Evolutionary conservation across 768 basidiomycete genomes (phyloP), one percentile per base, ranked within the genome.

Genomic region (Lactifluus rugatus): DNA sequence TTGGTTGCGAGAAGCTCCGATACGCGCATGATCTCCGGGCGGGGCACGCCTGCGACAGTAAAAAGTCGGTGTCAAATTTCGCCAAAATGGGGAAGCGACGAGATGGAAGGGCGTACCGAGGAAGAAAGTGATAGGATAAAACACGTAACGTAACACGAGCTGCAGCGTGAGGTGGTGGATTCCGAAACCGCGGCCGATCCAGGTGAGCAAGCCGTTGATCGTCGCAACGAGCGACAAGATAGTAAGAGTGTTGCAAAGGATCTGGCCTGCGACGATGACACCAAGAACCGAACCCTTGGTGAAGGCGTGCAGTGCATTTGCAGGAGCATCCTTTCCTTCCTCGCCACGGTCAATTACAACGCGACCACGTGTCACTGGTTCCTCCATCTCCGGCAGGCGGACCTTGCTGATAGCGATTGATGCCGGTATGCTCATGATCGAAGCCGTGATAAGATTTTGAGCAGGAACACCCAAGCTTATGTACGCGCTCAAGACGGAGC

Each of bases 351-450:
- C 88, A 56, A 93, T 78, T 49, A 87, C 80, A 57, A 93, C 79
- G 34, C 75, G 81, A 13, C 92, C 92, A 34, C 87, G 85, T 28
- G 92, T 93, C 45, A 92, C 80, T 28, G 92, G 92, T 63, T 88
- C 88, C 19, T 93, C 92, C 26, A 77, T 69, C 73, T 95, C 93
- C 0, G 93, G 93, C 34, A 84, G 63, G 45, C 92, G 88, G 65
- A 94, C 76, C 72, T 95, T 95, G 68, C 85, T 87, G 66, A 95
- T 93, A 2, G 92, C 81, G 68, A 95, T 93, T 14, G 91, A 93
- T 0, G 93, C 93, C 19, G 93, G 93, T 60, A 96, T 95, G 69
- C 85, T 88, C 93, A 95, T 95, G 58, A 94, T 86, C 8, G 89
- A 91, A 5, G 93, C 86, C 2, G 92, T 93, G 65, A 93, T 76